Percentiles rank a stretch among this genome's conserved stretches.
phyloP scores from a whole-genome alignment of 2,329 filamentous ascomycete genomes.

The Fusarium humuli region DNA sequence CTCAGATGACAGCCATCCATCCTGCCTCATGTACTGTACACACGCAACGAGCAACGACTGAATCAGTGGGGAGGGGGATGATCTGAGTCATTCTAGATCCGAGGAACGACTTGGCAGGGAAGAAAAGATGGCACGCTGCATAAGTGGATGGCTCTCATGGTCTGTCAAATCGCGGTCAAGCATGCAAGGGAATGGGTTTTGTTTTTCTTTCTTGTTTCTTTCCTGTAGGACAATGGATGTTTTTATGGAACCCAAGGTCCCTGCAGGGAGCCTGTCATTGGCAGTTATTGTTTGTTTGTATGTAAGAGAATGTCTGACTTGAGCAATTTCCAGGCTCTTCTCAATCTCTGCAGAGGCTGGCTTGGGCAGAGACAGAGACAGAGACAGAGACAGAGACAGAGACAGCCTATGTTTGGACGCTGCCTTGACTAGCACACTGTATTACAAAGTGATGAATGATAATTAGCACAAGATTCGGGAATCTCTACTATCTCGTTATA shows the following conservation, averaged over 20 bases:
- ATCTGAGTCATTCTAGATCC: conserved; percentile 32
- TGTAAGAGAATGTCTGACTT: conserved; percentile 14
- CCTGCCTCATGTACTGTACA: background rate
- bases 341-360: background rate
- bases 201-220: conserved; percentile 6
- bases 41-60: background rate
- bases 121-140: conserved; percentile 22
- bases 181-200: conserved; percentile 10
- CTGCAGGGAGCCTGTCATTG: conserved; percentile 18
- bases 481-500: conserved; percentile 2
- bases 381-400: background rate
- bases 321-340: background rate
- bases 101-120: conserved; percentile 15
- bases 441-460: conserved; percentile 14
- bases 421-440: background rate
- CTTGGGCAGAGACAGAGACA: background rate
- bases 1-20: conserved; percentile 11
- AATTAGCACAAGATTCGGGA: conserved; percentile 5
- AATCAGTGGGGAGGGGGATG: background rate
- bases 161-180: conserved; percentile 28
- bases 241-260: conserved; percentile 5
- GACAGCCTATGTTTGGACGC: background rate
- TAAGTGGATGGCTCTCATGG: background rate
- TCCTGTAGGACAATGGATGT: background rate
- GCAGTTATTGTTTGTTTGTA: background rate